These are phyloP conservation scores for Pseudocercospora eumusae DNA, from an alignment of 2,329 filamentous ascomycete species.

Conservation along the genomic window DNA sequence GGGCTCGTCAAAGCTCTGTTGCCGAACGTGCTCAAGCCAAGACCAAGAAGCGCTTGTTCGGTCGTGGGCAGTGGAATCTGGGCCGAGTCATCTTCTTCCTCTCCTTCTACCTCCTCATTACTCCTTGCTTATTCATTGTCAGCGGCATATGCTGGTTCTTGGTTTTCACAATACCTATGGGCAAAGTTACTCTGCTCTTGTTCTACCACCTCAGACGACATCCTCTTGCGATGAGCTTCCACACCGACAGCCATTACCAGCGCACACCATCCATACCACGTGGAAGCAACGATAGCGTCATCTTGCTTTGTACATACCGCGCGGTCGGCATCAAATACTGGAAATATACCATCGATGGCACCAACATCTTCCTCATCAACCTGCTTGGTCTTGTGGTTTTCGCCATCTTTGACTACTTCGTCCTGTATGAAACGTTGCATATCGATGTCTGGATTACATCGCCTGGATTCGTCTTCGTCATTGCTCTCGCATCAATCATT, in stretches of 20 bases:
- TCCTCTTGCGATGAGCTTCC: slow-evolving; percentile 88
- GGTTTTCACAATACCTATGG: slow-evolving; percentile 98
- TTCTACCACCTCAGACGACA: slow-evolving; percentile 91
- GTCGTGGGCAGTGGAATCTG: slow-evolving; percentile 91
- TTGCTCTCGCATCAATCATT: slow-evolving; percentile 87
- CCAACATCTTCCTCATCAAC: slow-evolving; percentile 99
- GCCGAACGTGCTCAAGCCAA: slow-evolving; percentile 31
- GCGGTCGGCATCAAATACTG: slow-evolving; percentile 94
- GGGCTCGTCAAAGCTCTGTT: slow-evolving; percentile 39
- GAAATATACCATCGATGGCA: slow-evolving; percentile 98
- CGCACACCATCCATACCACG: slow-evolving; percentile 62
- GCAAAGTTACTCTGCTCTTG: slow-evolving; percentile 85
- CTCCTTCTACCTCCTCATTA: slow-evolving; percentile 92
- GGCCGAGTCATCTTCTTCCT: slow-evolving; percentile 94
- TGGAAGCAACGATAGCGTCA: slow-evolving; percentile 59
- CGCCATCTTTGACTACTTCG: slow-evolving; percentile 87
- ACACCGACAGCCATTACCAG: slow-evolving; percentile 76
- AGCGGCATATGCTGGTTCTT: slow-evolving; percentile 92
- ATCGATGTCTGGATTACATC: slow-evolving; percentile 74
- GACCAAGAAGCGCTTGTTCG: slow-evolving; percentile 83
- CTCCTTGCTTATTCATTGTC: slow-evolving; percentile 80
- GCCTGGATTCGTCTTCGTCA: slow-evolving; percentile 80
- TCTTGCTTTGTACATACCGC: slow-evolving; percentile 93
- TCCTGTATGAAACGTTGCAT: slow-evolving; percentile 69
- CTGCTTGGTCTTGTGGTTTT: slow-evolving; percentile 91